Percentiles rank a stretch among this genome's conserved stretches.
Evolutionary conservation across 768 basidiomycete species (phyloP).

Genomic region (Cyclocybe cylindracea): DNA sequence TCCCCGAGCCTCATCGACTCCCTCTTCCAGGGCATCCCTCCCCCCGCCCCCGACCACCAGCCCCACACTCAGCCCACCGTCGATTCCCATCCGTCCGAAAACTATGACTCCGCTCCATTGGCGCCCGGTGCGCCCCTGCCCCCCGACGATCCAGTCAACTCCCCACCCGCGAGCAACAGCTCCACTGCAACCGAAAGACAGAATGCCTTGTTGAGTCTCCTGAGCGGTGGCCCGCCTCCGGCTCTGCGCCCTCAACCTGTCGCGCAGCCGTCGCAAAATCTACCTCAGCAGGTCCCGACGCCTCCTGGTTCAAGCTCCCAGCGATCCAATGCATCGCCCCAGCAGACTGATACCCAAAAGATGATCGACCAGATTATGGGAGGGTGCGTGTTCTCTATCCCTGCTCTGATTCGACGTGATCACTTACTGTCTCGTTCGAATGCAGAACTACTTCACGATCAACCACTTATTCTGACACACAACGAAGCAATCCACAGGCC

Average conservation of each 20-base stretch:
- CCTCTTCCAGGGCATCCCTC: conserved; percentile 59
- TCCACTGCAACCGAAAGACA: conserved; percentile 61
- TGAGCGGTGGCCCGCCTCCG: conserved; percentile 46
- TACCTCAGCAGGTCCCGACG: conserved; percentile 65
- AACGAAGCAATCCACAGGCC: conserved; percentile 33
- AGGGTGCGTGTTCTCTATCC: conserved; percentile 52
- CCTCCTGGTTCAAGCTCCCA: conserved; percentile 60
- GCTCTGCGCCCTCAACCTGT: conserved; percentile 27
- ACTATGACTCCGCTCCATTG: conserved; percentile 32
- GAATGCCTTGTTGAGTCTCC: conserved; percentile 65
- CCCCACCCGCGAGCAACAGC: conserved; percentile 39
- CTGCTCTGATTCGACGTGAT: conserved; percentile 18
- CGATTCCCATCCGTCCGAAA: conserved; percentile 13
- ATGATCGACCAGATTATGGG: conserved; percentile 82
- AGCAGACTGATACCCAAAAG: conserved; percentile 68
- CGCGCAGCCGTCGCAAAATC: conserved; percentile 20
- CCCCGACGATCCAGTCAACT: conserved; percentile 43
- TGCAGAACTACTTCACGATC: conserved; percentile 48
- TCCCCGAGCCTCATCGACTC: conserved; percentile 67
- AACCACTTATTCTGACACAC: conserved; percentile 49
- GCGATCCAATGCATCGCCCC: conserved; percentile 55
- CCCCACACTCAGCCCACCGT: conserved; percentile 9
- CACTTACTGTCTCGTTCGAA: conserved; percentile 22
- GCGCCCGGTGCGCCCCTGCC: conserved; percentile 44
- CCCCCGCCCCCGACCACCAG: conserved; percentile 40